These are phyloP conservation scores for Pleurotus tuoliensis DNA, from an alignment of 768 basidiomycete genomes.

Conservation along the genomic window DNA sequence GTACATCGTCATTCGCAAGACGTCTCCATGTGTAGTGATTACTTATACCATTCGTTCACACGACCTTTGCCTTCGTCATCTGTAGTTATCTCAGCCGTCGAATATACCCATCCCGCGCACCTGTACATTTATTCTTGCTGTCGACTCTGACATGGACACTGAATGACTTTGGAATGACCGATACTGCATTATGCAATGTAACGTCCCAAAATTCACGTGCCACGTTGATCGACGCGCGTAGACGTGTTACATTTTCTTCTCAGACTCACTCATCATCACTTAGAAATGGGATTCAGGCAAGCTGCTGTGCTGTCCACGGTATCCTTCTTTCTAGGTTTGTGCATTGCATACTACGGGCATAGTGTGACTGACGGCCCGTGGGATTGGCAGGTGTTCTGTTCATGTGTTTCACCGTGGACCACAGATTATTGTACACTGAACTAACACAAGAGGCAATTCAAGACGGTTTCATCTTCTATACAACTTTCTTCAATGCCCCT, in stretches of 20 bases:
- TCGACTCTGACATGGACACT: neutral
- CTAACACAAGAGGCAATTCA: conserved; percentile 60
- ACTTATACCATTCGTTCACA: conserved; percentile 8
- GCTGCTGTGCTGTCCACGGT: conserved; percentile 85
- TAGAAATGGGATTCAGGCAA: conserved; percentile 74
- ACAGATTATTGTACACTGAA: conserved; percentile 71
- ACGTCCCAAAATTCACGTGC: neutral
- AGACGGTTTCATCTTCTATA: conserved; percentile 88
- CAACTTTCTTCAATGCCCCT: conserved; percentile 89
- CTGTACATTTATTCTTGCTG: neutral
- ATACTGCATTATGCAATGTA: too few species aligned
- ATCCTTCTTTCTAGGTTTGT: conserved; percentile 85
- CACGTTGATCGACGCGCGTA: neutral
- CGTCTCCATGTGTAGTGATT: neutral
- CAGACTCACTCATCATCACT: neutral
- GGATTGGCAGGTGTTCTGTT: conserved; percentile 62
- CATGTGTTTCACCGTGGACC: conserved; percentile 86
- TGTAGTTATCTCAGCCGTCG: conserved; percentile 3
- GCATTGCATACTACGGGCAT: too few species aligned
- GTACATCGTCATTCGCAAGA: neutral
- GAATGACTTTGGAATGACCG: neutral
- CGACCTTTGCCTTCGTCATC: neutral
- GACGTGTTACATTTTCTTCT: neutral
- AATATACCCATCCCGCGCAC: neutral
- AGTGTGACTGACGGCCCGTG: too few species aligned